Evolutionary conservation across 2,329 filamentous ascomycete genomes (phyloP).

Genomic region (Pyricularia pennisetigena): DNA sequence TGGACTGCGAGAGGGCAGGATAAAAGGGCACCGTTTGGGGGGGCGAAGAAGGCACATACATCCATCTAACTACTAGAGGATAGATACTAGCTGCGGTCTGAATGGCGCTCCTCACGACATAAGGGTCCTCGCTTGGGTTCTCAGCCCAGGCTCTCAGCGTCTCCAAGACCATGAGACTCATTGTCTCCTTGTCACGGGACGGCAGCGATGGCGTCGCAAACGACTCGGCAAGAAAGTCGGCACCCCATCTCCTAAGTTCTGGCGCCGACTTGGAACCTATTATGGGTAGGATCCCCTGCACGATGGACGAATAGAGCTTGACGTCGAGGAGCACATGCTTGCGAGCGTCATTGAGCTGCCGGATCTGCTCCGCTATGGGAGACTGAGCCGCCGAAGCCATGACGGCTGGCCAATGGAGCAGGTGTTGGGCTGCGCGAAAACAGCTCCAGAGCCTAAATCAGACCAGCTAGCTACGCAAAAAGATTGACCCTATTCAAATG

Average conservation of each 20-base stretch:
- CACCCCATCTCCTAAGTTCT: slow-evolving; percentile 88
- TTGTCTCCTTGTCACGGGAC: slow-evolving; percentile 67
- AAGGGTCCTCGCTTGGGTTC: slow-evolving; percentile 63
- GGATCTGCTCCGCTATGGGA: slow-evolving; percentile 65
- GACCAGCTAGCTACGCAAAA: not conserved
- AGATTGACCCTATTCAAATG: not conserved
- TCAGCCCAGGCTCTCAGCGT: slow-evolving; percentile 63
- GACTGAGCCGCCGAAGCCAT: slow-evolving; percentile 18
- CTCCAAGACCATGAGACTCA: slow-evolving; percentile 68
- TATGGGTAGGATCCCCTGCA: slow-evolving; percentile 87
- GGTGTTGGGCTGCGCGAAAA: not conserved
- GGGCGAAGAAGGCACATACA: slow-evolving; percentile 53
- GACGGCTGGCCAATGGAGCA: not conserved
- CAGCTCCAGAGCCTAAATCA: not conserved
- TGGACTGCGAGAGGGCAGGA: slow-evolving; percentile 13
- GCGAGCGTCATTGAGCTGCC: slow-evolving; percentile 82
- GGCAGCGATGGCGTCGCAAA: slow-evolving; percentile 85
- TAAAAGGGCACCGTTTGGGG: slow-evolving; percentile 9
- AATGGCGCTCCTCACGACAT: slow-evolving; percentile 77
- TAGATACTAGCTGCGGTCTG: slow-evolving; percentile 90
- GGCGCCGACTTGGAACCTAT: slow-evolving; percentile 65
- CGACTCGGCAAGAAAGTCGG: slow-evolving; percentile 90
- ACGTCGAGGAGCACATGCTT: slow-evolving; percentile 81
- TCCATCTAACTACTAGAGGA: slow-evolving; percentile 82
- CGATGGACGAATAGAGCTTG: slow-evolving; percentile 82